Percentiles rank a stretch among this genome's conserved stretches.
Conservation (phyloP, 441 rosid genomes). For the Bocquillonia castaneifolia region DNA sequence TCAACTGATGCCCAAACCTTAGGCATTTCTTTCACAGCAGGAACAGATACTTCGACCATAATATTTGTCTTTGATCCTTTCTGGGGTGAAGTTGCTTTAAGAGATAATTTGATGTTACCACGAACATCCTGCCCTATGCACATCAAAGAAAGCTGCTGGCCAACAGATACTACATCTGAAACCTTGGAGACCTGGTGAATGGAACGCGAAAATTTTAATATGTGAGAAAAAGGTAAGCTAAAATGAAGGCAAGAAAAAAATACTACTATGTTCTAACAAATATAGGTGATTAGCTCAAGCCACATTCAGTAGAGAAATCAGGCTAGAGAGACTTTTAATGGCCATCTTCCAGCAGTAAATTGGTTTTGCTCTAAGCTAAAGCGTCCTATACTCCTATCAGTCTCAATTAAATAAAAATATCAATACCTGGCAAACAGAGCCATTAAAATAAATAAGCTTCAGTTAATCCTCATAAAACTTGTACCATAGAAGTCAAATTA, state of each 20-base stretch:
- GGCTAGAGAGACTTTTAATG: not conserved
- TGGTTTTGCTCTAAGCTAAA: not conserved
- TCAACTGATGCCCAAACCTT: slow-evolving; percentile 40
- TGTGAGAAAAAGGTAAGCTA: not conserved
- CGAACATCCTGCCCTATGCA: slow-evolving; percentile 94
- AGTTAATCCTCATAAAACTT: not conserved
- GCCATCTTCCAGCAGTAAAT: not conserved
- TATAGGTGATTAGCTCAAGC: not conserved
- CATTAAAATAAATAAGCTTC: not conserved
- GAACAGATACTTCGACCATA: slow-evolving; percentile 32
- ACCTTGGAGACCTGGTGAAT: slow-evolving; percentile 66
- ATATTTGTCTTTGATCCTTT: slow-evolving; percentile 27
- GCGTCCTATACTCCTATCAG: no score
- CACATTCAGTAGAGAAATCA: not conserved
- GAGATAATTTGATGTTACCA: slow-evolving; percentile 89
- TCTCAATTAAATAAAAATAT: not conserved
- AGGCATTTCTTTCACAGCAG: slow-evolving; percentile 36
- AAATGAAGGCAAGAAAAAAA: not conserved
- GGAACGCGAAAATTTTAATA: not conserved
- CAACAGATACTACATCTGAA: slow-evolving; percentile 72
- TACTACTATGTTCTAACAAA: not conserved
- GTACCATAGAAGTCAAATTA: not conserved
- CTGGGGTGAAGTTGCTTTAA: slow-evolving; percentile 51
- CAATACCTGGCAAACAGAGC: not conserved
- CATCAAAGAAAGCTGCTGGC: slow-evolving; percentile 72